These are phyloP conservation scores for Chaetomium sp. DNA, from an alignment of 2,329 filamentous ascomycete genomes.

Conservation along the genomic window DNA sequence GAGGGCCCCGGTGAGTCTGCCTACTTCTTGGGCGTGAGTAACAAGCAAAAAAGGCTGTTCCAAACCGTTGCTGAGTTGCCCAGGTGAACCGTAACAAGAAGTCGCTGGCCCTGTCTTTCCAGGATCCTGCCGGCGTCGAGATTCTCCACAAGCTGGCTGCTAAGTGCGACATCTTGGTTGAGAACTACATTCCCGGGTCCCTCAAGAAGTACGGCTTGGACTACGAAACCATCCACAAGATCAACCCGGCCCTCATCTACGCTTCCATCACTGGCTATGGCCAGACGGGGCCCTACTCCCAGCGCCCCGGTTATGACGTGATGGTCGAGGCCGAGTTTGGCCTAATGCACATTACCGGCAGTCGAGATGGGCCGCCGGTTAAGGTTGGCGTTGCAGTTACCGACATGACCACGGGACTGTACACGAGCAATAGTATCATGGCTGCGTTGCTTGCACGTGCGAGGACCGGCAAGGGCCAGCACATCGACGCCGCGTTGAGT, in stretches of 20 bases:
- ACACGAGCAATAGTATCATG: slow-evolving; percentile 95
- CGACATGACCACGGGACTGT: slow-evolving; percentile 90
- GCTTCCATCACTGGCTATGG: slow-evolving; percentile 97
- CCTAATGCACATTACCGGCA: slow-evolving; percentile 96
- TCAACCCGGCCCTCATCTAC: slow-evolving; percentile 89
- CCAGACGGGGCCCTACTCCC: slow-evolving; percentile 87
- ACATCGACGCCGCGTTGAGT: slow-evolving; percentile 87
- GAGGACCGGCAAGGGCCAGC: slow-evolving; percentile 79
- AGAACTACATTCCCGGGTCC: slow-evolving; percentile 92
- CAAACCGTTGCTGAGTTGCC: background rate
- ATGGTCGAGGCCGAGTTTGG: slow-evolving; percentile 99
- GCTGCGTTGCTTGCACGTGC: slow-evolving; percentile 79
- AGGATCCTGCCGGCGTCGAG: slow-evolving; percentile 77
- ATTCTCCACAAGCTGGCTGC: slow-evolving; percentile 84
- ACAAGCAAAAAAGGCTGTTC: background rate
- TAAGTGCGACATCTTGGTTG: slow-evolving; percentile 88
- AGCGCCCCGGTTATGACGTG: slow-evolving; percentile 92
- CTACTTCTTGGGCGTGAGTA: slow-evolving; percentile 82
- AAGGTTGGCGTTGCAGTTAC: slow-evolving; percentile 98
- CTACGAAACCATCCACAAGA: slow-evolving; percentile 74
- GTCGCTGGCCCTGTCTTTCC: slow-evolving; percentile 88
- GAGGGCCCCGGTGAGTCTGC: slow-evolving; percentile 86
- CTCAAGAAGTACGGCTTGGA: slow-evolving; percentile 91
- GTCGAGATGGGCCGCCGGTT: slow-evolving; percentile 83
- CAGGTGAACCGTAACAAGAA: slow-evolving; percentile 98